Base-by-base conservation (phyloP, 2,329 filamentous ascomycete genomes). In the Colletotrichum lindemuthianum region DNA sequence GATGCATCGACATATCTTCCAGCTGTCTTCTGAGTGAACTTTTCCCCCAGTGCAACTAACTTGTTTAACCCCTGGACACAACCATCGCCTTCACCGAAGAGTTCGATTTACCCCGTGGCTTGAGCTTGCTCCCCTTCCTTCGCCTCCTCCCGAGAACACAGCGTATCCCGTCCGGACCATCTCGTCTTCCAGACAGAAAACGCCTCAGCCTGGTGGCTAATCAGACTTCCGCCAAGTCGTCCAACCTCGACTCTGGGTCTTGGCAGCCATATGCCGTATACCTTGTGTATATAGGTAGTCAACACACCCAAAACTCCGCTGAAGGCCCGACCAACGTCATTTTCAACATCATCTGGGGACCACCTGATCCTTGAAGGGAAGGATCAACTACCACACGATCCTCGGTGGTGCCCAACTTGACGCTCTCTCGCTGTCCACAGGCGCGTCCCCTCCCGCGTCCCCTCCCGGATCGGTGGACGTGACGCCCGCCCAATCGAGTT, bases 131-230 rank as follows among this genome's bases (percentile, higher is more conserved):
- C 32, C 40, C 10, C 39, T 43, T 16, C 45, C 16, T 12, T 10
- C 37, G 12, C 36, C 24, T 15, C n/a, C n/a, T n/a, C n/a, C n/a
- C n/a, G n/a, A n/a, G n/a, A n/a, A n/a, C n/a, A n/a, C n/a, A n/a
- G n/a, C n/a, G n/a, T n/a, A n/a, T n/a, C n/a, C n/a, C n/a, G n/a
- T n/a, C n/a, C n/a, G n/a, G n/a, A 39, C 39, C 39, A 40, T 33
- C 45, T 57, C 52, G 10, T 41, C 48, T 59, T 16, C 41, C 24
- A 32, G 9, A 36, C 36, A 24, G 4, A 24, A 24, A 24, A 24
- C 47, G 44, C 54, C 13, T 57, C 49, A 49, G 55, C 45, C 44
- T 58, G 12, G 15, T 58, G 44, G 37, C 43, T 58, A 37, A 50
- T 50, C 37, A 58, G 55, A 49, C 55, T 58, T 34, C 54, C 54